Evolutionary conservation across 2,329 filamentous ascomycete genomes (phyloP), one percentile per base, ranked within the genome.

Genomic region (Chaetothyriales sp.): DNA sequence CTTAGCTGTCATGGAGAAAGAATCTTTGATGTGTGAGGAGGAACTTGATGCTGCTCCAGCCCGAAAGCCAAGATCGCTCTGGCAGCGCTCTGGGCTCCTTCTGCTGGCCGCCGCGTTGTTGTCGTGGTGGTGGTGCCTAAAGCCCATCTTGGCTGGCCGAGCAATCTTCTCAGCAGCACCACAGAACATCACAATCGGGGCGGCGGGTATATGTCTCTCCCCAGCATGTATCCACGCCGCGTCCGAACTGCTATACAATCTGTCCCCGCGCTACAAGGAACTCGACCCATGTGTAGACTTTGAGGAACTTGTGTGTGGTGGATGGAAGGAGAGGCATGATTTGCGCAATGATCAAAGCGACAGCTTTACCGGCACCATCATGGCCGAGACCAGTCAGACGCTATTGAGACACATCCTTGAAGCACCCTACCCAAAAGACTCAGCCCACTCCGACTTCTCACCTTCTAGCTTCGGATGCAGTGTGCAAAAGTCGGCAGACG

Each of bases 231-330:
- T 83, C 10, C 77, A 82, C 60, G 80, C 80, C 10, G 75, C 80
- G 4, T 80, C 78, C 10, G 74, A 77, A 56, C 74, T 84, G 43
- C 70, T 83, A 7, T 76, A 79, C 56, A 82, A 80, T 54, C 67
- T 84, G 13, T 77, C 79, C 15, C 76, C 80, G 6, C 69, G 80
- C 48, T 81, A 84, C 64, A 70, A 77, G 54, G 66, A 77, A 2
- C 69, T 86, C 43, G 81, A 86, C 62, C 77, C 83, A 1, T 87
- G 83, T 60, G 75, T 72, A n/a, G 67, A 85, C 61, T 87, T 87
- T 54, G 80, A 85, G 54, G 71, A 81, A 62, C 74, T 81, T 51
- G 80, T 80, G 18, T 86, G 83, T 59, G 81, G 80, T 51, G 82
- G 82, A 9, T 86, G 82, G 77, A 71, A 75, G 49, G 71, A 78